phyloP scores from a whole-genome alignment of 805 yeast species.

The Spathaspora boniae region DNA sequence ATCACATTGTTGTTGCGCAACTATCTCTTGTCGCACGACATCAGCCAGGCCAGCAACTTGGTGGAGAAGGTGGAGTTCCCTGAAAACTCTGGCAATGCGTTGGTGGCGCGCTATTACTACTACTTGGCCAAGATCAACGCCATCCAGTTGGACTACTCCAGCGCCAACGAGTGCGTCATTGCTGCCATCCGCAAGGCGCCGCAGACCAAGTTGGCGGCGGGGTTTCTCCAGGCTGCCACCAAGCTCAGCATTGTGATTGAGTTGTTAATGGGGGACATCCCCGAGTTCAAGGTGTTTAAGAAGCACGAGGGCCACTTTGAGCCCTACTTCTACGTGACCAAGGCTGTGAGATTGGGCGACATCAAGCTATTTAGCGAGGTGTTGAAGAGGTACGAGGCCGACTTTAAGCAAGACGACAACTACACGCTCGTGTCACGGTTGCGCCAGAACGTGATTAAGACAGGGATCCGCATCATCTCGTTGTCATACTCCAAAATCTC shows the following conservation, averaged over 20 bases:
- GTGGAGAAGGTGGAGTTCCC: slow-evolving; percentile 90
- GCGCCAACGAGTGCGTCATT: slow-evolving; percentile 84
- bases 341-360: slow-evolving; percentile 92
- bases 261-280: slow-evolving; percentile 93
- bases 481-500: slow-evolving; percentile 88
- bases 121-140: slow-evolving; percentile 89
- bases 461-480: slow-evolving; percentile 93
- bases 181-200: slow-evolving; percentile 98
- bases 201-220: slow-evolving; percentile 77
- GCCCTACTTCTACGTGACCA: slow-evolving; percentile 84
- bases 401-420: slow-evolving; percentile 71
- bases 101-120: slow-evolving; percentile 87
- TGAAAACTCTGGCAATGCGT: slow-evolving; percentile 74
- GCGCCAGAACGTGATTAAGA: slow-evolving; percentile 95
- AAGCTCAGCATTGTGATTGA: slow-evolving; percentile 87
- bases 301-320: slow-evolving; percentile 55
- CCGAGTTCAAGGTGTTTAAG: slow-evolving; percentile 79
- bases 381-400: slow-evolving; percentile 56
- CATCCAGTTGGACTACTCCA: slow-evolving; percentile 86
- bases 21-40: slow-evolving; percentile 73
- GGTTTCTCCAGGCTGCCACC: slow-evolving; percentile 86
- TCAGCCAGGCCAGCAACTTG: slow-evolving; percentile 83
- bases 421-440: slow-evolving; percentile 82
- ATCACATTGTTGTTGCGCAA: slow-evolving; percentile 83
- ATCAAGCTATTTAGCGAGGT: slow-evolving; percentile 74